Conservation (phyloP, 352 stramenopile genomes). For the Phytophthora aleatoria region DNA sequence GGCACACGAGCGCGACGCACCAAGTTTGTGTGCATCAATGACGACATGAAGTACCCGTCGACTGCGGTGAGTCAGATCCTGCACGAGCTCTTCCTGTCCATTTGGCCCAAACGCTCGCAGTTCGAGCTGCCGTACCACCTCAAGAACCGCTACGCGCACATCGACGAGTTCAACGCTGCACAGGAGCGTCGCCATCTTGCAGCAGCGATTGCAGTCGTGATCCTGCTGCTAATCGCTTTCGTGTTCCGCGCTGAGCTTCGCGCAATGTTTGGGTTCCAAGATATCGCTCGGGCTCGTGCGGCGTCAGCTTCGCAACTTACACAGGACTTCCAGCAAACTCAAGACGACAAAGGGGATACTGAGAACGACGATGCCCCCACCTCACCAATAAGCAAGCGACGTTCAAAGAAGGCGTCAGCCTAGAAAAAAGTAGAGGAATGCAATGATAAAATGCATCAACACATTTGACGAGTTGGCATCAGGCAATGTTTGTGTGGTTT, state of each 20-base stretch:
- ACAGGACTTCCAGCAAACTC: slow-evolving; percentile 48
- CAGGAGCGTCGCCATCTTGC: slow-evolving; percentile 52
- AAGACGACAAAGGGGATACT: slow-evolving; percentile 8
- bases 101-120: slow-evolving; percentile 91
- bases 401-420: slow-evolving; percentile 9
- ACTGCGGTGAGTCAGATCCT: slow-evolving; percentile 82
- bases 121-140: slow-evolving; percentile 92
- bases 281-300: slow-evolving; percentile 64
- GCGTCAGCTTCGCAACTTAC: slow-evolving; percentile 70
- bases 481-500: slow-evolving; percentile 24
- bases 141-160: slow-evolving; percentile 86
- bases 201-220: slow-evolving; percentile 27
- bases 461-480: not conserved
- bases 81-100: slow-evolving; percentile 92
- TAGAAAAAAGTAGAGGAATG: slow-evolving; percentile 22
- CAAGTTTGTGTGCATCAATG: slow-evolving; percentile 97
- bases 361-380: not conserved
- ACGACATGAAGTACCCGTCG: slow-evolving; percentile 94
- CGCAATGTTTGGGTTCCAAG: slow-evolving; percentile 69
- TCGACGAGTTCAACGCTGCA: slow-evolving; percentile 75
- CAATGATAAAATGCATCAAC: slow-evolving; percentile 11
- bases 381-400: slow-evolving; percentile 13
- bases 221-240: slow-evolving; percentile 49
- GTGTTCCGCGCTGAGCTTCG: slow-evolving; percentile 64
- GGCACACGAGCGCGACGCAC: slow-evolving; percentile 88